A percentile compares a stretch with the other conserved stretches of the same genome.
These are phyloP conservation scores for Cladosporium sp. DNA, from an alignment of 2,329 filamentous ascomycete genomes.

Conservation along the genomic window DNA sequence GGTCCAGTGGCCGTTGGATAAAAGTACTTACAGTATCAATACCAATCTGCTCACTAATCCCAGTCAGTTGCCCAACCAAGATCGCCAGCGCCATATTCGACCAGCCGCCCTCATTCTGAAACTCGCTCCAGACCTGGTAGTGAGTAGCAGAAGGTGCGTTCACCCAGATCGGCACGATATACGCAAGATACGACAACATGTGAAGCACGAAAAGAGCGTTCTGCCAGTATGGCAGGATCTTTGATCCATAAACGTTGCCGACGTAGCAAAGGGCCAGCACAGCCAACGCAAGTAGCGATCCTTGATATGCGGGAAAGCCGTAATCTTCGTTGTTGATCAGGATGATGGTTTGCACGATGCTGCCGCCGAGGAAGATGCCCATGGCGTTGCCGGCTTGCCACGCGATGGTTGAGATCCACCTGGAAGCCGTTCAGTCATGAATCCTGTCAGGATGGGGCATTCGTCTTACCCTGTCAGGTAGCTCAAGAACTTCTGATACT, in stretches of 20 bases:
- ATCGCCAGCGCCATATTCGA: conserved; percentile 12
- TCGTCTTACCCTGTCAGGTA: conserved; percentile 2
- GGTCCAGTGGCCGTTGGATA: neutral
- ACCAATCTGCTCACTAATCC: neutral
- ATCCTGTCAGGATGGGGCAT: neutral
- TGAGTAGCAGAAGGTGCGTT: conserved; percentile 6
- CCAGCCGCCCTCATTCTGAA: conserved; percentile 17
- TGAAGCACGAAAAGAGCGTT: conserved; percentile 41
- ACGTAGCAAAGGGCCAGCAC: conserved; percentile 25
- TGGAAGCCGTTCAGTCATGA: conserved; percentile 15
- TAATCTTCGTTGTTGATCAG: conserved; percentile 41
- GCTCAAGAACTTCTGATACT: conserved; percentile 12
- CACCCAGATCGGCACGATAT: conserved; percentile 18
- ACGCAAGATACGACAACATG: conserved; percentile 18
- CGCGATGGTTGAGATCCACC: conserved; percentile 17
- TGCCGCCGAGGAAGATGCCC: conserved; percentile 20
- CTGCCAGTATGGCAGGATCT: neutral
- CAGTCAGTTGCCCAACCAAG: conserved; percentile 13
- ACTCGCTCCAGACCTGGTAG: conserved; percentile 2
- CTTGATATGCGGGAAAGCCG: conserved; percentile 42
- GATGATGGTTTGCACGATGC: conserved; percentile 20
- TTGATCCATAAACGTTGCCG: conserved; percentile 28
- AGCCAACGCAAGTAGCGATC: conserved; percentile 43
- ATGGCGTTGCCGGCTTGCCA: conserved; percentile 22
- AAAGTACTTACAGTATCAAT: neutral